Percentiles rank a stretch among this genome's conserved stretches.
phyloP scores from a whole-genome alignment of 768 basidiomycete genomes.

The Termitomyces sp. region DNA sequence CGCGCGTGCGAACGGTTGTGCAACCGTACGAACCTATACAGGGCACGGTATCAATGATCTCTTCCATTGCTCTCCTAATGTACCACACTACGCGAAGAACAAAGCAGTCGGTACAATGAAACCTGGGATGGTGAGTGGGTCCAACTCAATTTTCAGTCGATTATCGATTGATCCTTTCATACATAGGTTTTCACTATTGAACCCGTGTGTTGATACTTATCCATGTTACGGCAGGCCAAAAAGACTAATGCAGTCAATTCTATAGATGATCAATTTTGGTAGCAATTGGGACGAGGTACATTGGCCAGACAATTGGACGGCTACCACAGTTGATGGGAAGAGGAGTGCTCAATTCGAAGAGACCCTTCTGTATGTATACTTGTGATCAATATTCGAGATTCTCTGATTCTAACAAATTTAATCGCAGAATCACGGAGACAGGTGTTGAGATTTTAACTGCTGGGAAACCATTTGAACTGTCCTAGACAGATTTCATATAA shows the following conservation, averaged over 20 bases:
- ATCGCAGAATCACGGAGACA: constrained; percentile 79
- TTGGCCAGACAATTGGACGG: constrained; percentile 97
- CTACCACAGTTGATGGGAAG: constrained; percentile 88
- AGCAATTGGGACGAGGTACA: constrained; percentile 72
- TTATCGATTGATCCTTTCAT: constrained; percentile 1
- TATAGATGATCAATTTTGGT: constrained; percentile 91
- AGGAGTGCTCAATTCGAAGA: constrained; percentile 97
- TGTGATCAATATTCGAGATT: not conserved
- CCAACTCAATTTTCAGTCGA: not conserved
- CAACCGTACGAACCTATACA: constrained; percentile 89
- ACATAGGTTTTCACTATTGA: constrained; percentile 70
- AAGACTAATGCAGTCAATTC: constrained; percentile 6
- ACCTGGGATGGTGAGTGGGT: constrained; percentile 76
- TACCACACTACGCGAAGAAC: constrained; percentile 94
- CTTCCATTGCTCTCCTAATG: constrained; percentile 84
- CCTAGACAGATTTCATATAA: not conserved
- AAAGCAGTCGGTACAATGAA: constrained; percentile 94
- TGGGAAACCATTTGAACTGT: constrained; percentile 11
- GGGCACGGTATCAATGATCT: constrained; percentile 88
- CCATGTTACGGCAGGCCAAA: not conserved
- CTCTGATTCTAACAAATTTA: not conserved
- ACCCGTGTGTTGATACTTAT: constrained; percentile 46
- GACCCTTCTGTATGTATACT: constrained; percentile 77
- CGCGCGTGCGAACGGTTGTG: constrained; percentile 78
- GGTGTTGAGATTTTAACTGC: constrained; percentile 88